phyloP scores from a whole-genome alignment of 1,139 yeast species.

The Schwanniomyces etchellsii region DNA sequence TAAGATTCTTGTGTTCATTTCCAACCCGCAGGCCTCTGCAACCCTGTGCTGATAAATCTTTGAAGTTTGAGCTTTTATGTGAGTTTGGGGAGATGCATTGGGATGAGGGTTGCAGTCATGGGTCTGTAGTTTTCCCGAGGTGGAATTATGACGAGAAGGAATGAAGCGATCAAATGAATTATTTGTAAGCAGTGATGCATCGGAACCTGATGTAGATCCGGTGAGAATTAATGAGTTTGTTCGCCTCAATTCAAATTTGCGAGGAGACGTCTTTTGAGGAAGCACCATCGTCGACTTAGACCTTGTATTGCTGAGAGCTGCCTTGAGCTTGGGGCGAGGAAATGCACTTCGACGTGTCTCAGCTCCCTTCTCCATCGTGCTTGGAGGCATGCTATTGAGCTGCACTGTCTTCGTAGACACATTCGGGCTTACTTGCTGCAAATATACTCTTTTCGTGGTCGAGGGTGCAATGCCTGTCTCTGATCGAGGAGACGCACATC shows the following conservation, averaged over 20 bases:
- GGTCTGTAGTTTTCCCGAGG: constrained; percentile 34
- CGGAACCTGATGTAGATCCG: constrained; percentile 20
- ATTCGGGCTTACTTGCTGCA: constrained; percentile 40
- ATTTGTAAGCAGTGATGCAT: constrained; percentile 17
- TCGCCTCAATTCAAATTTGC: constrained; percentile 25
- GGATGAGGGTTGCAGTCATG: constrained; percentile 32
- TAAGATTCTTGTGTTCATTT: constrained; percentile 75
- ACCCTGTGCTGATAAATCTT: constrained; percentile 77
- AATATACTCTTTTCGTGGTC: constrained; percentile 26
- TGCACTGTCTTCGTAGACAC: constrained; percentile 28
- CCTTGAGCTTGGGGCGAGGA: constrained; percentile 12
- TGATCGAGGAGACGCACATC: neutral
- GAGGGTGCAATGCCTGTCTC: constrained; percentile 11
- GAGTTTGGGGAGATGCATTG: constrained; percentile 45
- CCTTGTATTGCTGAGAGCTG: constrained; percentile 16
- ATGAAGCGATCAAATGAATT: constrained; percentile 36
- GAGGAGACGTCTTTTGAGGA: constrained; percentile 11
- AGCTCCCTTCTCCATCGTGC: neutral
- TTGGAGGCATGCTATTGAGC: constrained; percentile 7
- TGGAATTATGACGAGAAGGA: constrained; percentile 40
- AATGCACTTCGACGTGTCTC: constrained; percentile 5
- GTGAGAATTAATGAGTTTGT: constrained; percentile 29
- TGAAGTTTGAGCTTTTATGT: constrained; percentile 65
- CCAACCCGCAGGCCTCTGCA: constrained; percentile 92
- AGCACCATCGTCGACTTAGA: constrained; percentile 16